Percentiles rank a stretch among this genome's conserved stretches.
phyloP scores from a whole-genome alignment of 2,329 filamentous ascomycete species.

The Raffaelea ambrosiae region DNA sequence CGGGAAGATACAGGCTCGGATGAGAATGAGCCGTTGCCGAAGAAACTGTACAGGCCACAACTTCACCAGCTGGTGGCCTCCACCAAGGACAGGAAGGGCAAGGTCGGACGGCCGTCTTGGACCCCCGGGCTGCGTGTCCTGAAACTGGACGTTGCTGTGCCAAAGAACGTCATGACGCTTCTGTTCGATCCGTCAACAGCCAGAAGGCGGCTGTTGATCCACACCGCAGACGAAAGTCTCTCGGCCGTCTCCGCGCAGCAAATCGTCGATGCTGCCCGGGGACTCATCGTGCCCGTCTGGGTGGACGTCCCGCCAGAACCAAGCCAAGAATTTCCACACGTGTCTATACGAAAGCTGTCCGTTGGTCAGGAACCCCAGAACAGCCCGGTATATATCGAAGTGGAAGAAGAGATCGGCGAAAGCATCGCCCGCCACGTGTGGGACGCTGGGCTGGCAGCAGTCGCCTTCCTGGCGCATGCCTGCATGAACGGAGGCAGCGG shows the following conservation, averaged over 20 bases:
- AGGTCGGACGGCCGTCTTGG: slow-evolving; percentile 17
- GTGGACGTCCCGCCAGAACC: slow-evolving; percentile 19
- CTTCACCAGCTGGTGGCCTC: neutral
- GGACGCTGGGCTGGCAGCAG: slow-evolving; percentile 45
- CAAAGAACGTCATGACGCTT: slow-evolving; percentile 3
- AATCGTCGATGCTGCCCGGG: slow-evolving; percentile 15
- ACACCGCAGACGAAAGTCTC: slow-evolving; percentile 1
- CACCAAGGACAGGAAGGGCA: neutral
- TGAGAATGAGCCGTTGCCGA: neutral
- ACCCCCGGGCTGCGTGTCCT: slow-evolving; percentile 24
- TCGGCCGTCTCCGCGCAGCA: slow-evolving; percentile 14
- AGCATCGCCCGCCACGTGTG: slow-evolving; percentile 52
- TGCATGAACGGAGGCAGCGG: slow-evolving; percentile 10
- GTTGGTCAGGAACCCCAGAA: slow-evolving; percentile 5
- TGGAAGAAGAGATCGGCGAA: slow-evolving; percentile 51
- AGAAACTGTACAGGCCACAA: neutral
- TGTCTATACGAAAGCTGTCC: slow-evolving; percentile 24
- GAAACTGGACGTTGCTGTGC: slow-evolving; percentile 23
- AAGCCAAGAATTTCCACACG: slow-evolving; percentile 9
- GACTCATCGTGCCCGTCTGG: slow-evolving; percentile 36
- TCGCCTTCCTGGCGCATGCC: slow-evolving; percentile 24
- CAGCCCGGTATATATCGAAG: slow-evolving; percentile 23
- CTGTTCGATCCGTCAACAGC: neutral
- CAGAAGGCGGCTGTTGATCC: slow-evolving; percentile 7
- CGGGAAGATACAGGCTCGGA: neutral